These are phyloP conservation scores for Paralagenidium karlingii DNA, from an alignment of 352 stramenopile genomes.

Conservation along the genomic window DNA sequence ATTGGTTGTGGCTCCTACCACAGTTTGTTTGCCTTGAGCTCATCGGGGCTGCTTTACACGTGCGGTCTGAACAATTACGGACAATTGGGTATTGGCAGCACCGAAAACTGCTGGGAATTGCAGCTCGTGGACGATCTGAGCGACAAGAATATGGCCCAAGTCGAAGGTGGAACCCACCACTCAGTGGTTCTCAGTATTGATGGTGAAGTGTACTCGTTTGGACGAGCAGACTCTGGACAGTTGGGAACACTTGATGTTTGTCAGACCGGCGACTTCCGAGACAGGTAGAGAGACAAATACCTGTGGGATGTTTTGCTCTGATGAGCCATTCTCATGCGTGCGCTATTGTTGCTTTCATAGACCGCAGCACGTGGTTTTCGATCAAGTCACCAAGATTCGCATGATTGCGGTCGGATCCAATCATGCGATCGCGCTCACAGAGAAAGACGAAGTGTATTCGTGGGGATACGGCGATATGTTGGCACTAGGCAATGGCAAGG, in stretches of 20 bases:
- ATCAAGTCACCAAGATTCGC: constrained; percentile 14
- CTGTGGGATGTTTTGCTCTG: too few species aligned
- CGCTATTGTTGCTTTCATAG: constrained; percentile 1
- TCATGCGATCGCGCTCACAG: constrained; percentile 74
- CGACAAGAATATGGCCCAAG: constrained; percentile 39
- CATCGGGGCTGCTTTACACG: constrained; percentile 80
- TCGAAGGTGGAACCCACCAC: constrained; percentile 88
- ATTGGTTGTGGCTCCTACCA: constrained; percentile 87
- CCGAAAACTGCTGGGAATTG: constrained; percentile 45
- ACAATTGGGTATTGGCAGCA: constrained; percentile 90
- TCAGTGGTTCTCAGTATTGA: constrained; percentile 84
- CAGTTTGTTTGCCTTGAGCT: constrained; percentile 47
- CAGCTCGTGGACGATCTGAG: constrained; percentile 67
- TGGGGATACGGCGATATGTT: constrained; percentile 92
- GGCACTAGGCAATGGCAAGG: constrained; percentile 74
- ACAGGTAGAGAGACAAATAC: too few species aligned
- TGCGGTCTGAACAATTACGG: constrained; percentile 95
- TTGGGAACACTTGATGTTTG: constrained; percentile 76
- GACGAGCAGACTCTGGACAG: constrained; percentile 89
- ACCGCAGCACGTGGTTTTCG: constrained; percentile 55
- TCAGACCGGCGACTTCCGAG: constrained; percentile 65
- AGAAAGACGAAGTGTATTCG: constrained; percentile 63
- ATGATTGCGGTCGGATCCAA: constrained; percentile 74
- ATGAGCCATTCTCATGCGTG: neutral
- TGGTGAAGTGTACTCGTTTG: constrained; percentile 86